Percentiles rank a stretch among this genome's conserved stretches.
Conservation (phyloP, 805 yeast genomes). For the Monosporozyma aerobia region DNA sequence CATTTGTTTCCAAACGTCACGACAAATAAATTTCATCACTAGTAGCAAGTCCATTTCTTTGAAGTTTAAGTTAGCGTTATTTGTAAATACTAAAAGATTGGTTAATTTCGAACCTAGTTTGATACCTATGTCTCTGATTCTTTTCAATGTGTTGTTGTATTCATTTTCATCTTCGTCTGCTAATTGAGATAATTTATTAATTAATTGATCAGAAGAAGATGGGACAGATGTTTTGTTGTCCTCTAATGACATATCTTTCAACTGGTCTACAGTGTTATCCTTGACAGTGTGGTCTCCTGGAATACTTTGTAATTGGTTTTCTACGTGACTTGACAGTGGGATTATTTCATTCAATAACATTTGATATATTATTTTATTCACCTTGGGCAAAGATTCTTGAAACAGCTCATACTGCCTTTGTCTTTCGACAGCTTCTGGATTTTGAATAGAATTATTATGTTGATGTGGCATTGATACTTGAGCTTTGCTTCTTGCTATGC, state of each 20-base stretch:
- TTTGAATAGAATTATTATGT: not conserved
- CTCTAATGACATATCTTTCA: not conserved
- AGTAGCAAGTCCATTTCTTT: constrained; percentile 58
- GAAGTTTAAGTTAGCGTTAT: constrained; percentile 36
- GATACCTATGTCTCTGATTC: constrained; percentile 66
- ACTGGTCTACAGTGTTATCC: not conserved
- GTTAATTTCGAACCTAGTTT: constrained; percentile 53
- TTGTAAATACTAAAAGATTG: constrained; percentile 38
- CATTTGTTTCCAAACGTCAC: constrained; percentile 79
- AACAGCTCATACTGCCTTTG: constrained; percentile 7
- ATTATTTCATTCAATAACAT: constrained; percentile 67
- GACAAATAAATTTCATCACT: constrained; percentile 84
- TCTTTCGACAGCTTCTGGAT: not conserved
- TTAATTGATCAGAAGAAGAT: constrained; percentile 23
- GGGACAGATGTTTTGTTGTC: not conserved
- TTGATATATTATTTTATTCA: constrained; percentile 50
- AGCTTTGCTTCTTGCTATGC: not conserved
- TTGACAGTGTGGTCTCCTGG: constrained; percentile 13
- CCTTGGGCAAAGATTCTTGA: constrained; percentile 31
- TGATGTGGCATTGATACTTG: not conserved
- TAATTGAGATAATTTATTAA: constrained; percentile 17
- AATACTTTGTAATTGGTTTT: constrained; percentile 30
- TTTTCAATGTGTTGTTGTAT: constrained; percentile 43
- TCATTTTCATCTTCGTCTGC: constrained; percentile 26
- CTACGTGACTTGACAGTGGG: constrained; percentile 60